Percentiles rank a stretch among this genome's conserved stretches.
These are phyloP conservation scores for Saccharomyces hybrid DNA, from an alignment of 1,139 yeast species.

Conservation along the genomic window DNA sequence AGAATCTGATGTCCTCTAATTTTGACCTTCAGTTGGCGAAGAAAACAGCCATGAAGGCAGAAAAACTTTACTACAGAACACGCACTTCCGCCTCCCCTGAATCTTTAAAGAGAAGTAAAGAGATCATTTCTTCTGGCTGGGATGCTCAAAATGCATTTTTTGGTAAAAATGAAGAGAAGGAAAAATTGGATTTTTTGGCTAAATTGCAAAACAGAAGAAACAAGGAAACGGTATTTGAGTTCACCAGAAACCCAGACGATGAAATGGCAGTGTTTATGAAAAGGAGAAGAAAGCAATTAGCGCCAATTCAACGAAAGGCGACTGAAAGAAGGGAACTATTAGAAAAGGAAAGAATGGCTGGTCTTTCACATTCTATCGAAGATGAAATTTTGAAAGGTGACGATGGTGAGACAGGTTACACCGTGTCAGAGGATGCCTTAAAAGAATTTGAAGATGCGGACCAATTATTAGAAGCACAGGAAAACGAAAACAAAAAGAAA, in stretches of 20 bases:
- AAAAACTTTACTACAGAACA: constrained; percentile 76
- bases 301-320: constrained; percentile 77
- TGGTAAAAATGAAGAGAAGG: constrained; percentile 65
- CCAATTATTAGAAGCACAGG: constrained; percentile 34
- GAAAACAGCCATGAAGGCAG: constrained; percentile 80
- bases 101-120: constrained; percentile 78
- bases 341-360: constrained; percentile 71
- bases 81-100: constrained; percentile 82
- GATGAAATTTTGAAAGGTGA: constrained; percentile 56
- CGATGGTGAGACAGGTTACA: constrained; percentile 51
- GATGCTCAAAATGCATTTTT: constrained; percentile 77
- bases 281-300: constrained; percentile 76
- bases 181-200: constrained; percentile 64
- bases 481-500: constrained; percentile 29
- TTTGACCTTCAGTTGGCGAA: constrained; percentile 62
- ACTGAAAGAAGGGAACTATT: constrained; percentile 59
- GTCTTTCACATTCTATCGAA: constrained; percentile 64
- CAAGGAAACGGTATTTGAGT: constrained; percentile 92
- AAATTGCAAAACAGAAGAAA: constrained; percentile 58
- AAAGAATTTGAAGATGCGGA: constrained; percentile 61
- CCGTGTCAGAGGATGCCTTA: constrained; percentile 46
- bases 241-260: constrained; percentile 58
- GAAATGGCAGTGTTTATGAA: constrained; percentile 78
- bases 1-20: constrained; percentile 50
- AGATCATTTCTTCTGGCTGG: constrained; percentile 75